These are phyloP conservation scores for Isatis tinctoria DNA, from an alignment of 345 rosid genomes.

Conservation along the genomic window DNA sequence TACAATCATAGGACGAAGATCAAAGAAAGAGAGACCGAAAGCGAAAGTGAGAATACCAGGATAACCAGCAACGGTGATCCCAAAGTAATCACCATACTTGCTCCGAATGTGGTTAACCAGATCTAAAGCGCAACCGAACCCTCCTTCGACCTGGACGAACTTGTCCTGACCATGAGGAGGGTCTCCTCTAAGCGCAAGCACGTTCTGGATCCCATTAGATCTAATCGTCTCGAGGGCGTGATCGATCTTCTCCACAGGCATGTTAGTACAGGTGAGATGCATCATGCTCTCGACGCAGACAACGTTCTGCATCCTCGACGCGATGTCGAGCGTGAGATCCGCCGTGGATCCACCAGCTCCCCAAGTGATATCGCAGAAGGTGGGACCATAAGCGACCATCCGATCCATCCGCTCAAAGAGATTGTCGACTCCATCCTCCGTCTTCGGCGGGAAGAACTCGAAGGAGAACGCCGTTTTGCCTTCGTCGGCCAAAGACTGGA, in stretches of 20 bases:
- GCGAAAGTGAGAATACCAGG: conserved; percentile 50
- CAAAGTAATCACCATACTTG: conserved; percentile 83
- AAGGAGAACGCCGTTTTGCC: conserved; percentile 79
- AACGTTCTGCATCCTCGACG: conserved; percentile 90
- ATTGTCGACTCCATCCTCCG: conserved; percentile 96
- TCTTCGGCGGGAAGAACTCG: conserved; percentile 98
- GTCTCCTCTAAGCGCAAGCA: conserved; percentile 97
- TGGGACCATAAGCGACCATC: conserved; percentile 79
- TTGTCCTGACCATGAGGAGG: conserved; percentile 99
- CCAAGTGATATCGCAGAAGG: conserved; percentile 99
- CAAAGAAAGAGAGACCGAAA: neutral
- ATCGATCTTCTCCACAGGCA: conserved; percentile 94
- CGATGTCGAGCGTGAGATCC: conserved; percentile 89
- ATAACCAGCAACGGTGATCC: conserved; percentile 97
- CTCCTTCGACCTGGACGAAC: conserved; percentile 88
- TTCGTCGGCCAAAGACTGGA: conserved; percentile 34
- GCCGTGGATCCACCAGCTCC: conserved; percentile 99
- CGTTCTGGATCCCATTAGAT: conserved; percentile 92
- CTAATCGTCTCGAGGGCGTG: conserved; percentile 78
- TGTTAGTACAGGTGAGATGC: conserved; percentile 98
- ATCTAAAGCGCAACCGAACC: conserved; percentile 93
- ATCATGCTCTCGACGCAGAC: conserved; percentile 97
- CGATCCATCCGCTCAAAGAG: conserved; percentile 98
- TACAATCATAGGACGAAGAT: neutral
- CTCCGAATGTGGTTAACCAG: conserved; percentile 77